Base-by-base conservation (phyloP, 176 grass and related monocot genomes). In the Oryza meyeriana region DNA sequence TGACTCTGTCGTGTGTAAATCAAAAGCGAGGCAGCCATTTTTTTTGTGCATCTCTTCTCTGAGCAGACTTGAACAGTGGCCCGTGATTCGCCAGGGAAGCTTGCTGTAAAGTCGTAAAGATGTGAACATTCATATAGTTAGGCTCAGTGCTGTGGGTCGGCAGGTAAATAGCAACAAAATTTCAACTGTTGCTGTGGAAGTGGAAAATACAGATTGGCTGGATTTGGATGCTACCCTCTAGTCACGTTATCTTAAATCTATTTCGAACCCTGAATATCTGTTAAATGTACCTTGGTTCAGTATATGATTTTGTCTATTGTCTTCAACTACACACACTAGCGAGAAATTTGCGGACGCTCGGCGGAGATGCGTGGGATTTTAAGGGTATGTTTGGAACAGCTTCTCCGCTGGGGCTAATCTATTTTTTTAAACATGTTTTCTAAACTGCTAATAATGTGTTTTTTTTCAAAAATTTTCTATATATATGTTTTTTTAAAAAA, bases 161-260 rank as follows among this genome's bases (percentile, higher is more conserved):
- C 67, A 50, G 61, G 59, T 50, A 71, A 66, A 67, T 66, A 0
- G 83, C 72, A 78, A 47, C 67, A 0, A 48, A 77, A 73, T 73
- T 59, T 82, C 27, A 20, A 77, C 66, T 31, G 66, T 78, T 90
- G 83, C 72, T 72, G 31, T 61, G 57, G n/a, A 66, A 66, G 44
- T 67, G 24, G 78, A 86, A 85, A 85, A 58, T 41, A 78, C 66
- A 66, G 58, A 44, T 61, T 3, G 58, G 16, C 52, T 89, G 72
- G 64, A 74, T 52, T 69, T 80, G 12, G 20, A 80, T n/a, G 20
- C 22, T 71, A 72, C 42, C 2, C 17, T 72, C 33, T 4, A 69
- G 31, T 41, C 12, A 66, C 1, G 0, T 42, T 63, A 50, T 26
- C 18, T 74, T 70, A 45, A 7, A 42, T 89, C 22, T 10, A 29